Conservation (phyloP, 1,284 basidiomycete genomes). For the Fistulinella staudtii region DNA sequence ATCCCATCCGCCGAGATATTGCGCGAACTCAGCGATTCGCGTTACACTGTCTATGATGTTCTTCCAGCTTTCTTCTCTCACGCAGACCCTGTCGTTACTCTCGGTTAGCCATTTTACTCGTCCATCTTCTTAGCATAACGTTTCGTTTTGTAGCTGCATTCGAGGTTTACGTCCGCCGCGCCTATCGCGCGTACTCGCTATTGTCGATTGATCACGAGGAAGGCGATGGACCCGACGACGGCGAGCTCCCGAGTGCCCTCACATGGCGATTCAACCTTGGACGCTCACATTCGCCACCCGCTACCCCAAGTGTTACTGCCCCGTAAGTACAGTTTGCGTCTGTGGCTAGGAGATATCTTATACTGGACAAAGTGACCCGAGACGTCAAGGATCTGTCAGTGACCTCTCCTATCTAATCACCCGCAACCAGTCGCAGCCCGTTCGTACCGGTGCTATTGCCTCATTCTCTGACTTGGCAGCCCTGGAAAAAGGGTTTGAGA, state of each 20-base stretch:
- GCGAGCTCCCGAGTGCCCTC: constrained; percentile 74
- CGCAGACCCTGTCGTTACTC: constrained; percentile 76
- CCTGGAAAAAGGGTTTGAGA: constrained; percentile 72
- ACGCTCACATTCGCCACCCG: constrained; percentile 76
- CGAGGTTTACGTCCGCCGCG: constrained; percentile 94
- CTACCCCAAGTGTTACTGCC: constrained; percentile 72
- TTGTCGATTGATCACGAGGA: constrained; percentile 93
- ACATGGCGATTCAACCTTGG: constrained; percentile 95
- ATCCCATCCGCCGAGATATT: constrained; percentile 83
- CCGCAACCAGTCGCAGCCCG: constrained; percentile 78
- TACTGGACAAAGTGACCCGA: constrained; percentile 33
- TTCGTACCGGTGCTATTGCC: constrained; percentile 85
- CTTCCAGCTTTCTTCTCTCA: constrained; percentile 94
- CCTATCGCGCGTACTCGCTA: constrained; percentile 93
- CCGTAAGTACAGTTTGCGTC: constrained; percentile 42
- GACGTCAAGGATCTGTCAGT: constrained; percentile 84
- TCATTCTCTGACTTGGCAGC: constrained; percentile 79
- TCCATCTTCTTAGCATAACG: constrained; percentile 5
- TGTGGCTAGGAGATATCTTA: constrained; percentile 19
- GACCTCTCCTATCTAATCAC: constrained; percentile 90
- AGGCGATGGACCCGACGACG: constrained; percentile 75
- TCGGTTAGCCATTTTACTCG: constrained; percentile 49
- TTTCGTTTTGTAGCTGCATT: constrained; percentile 68
- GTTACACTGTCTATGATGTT: constrained; percentile 97
- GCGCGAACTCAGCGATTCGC: constrained; percentile 92